Conservation (phyloP, 2,329 filamentous ascomycete species). For the Arthrobotrys musiformis region DNA sequence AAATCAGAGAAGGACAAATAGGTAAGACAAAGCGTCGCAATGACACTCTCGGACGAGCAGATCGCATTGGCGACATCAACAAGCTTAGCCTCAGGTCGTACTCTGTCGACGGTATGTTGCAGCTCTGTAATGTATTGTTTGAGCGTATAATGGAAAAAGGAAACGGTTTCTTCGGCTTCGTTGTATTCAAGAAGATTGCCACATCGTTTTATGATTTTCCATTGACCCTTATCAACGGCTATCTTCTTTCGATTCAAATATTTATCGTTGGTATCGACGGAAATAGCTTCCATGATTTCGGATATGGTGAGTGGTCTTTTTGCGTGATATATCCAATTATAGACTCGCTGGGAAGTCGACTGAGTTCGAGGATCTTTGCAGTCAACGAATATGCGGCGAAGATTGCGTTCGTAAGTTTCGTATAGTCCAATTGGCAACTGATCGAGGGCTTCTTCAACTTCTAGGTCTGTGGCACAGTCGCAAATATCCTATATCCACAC, state of each 20-base stretch:
- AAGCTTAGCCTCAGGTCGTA: not conserved
- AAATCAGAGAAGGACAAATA: conserved; percentile 47
- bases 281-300: conserved; percentile 41
- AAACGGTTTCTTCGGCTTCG: conserved; percentile 21
- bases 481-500: conserved; percentile 56
- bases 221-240: not conserved
- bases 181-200: conserved; percentile 37
- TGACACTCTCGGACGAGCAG: not conserved
- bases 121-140: conserved; percentile 46
- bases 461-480: conserved; percentile 58
- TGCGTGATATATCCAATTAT: conserved; percentile 43
- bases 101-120: not conserved
- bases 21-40: conserved; percentile 12
- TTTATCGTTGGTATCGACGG: conserved; percentile 2
- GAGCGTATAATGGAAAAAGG: conserved; percentile 43
- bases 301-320: conserved; percentile 18
- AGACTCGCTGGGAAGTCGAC: conserved; percentile 12
- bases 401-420: conserved; percentile 58
- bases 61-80: not conserved
- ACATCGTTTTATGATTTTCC: conserved; percentile 42
- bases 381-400: conserved; percentile 8
- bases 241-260: not conserved
- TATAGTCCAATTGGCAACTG: conserved; percentile 59
- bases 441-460: conserved; percentile 58
- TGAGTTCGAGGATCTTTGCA: not conserved